These are phyloP conservation scores for Saccharomycodes ludwigii DNA, from an alignment of 805 yeast species.

Conservation along the genomic window DNA sequence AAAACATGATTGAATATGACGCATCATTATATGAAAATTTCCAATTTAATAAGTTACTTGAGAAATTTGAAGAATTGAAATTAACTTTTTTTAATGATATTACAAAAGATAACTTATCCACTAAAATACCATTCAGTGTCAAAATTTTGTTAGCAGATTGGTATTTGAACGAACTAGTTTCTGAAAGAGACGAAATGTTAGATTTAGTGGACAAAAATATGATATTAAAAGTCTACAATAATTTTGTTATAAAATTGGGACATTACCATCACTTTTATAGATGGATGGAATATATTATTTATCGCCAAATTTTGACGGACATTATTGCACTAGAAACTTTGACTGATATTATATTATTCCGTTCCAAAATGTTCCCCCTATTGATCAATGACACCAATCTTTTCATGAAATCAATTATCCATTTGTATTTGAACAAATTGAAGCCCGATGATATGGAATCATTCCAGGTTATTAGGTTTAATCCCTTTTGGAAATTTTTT, in stretches of 20 bases:
- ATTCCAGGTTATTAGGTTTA: slow-evolving; percentile 15
- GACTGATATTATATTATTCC: slow-evolving; percentile 19
- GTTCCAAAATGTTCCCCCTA: slow-evolving; percentile 23
- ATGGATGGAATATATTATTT: slow-evolving; percentile 22
- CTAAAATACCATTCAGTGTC: slow-evolving; percentile 28
- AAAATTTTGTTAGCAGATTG: slow-evolving; percentile 35
- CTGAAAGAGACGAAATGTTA: slow-evolving; percentile 10
- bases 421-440: slow-evolving; percentile 16
- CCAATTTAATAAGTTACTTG: slow-evolving; percentile 20
- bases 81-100: slow-evolving; percentile 12
- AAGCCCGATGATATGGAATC: slow-evolving; percentile 13
- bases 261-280: slow-evolving; percentile 22
- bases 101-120: slow-evolving; percentile 10
- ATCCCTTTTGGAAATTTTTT: slow-evolving; percentile 24
- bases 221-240: slow-evolving; percentile 13
- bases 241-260: slow-evolving; percentile 14
- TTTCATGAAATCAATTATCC: slow-evolving; percentile 20
- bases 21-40: slow-evolving; percentile 21
- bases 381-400: slow-evolving; percentile 27
- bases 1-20: slow-evolving; percentile 35
- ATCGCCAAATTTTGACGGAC: slow-evolving; percentile 20
- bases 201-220: slow-evolving; percentile 10
- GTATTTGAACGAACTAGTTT: slow-evolving; percentile 32
- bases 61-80: slow-evolving; percentile 23
- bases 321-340: slow-evolving; percentile 18